Evolutionary conservation across 208 protist genomes (phyloP).

Genomic region (Trypanosoma cruzi): DNA sequence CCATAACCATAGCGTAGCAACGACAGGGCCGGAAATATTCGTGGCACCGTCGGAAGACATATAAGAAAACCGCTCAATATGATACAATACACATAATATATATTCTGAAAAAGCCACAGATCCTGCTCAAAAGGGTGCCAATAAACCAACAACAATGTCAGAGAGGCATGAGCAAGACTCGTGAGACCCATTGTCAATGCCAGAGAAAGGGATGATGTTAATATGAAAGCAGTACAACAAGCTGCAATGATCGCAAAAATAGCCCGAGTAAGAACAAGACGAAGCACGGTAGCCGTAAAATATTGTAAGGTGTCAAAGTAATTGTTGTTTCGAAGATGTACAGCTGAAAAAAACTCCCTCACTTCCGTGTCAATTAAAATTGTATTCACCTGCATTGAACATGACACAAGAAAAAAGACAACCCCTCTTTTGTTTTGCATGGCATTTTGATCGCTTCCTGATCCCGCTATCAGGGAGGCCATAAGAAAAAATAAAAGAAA

Average conservation of each 20-base stretch:
- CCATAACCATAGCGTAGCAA: slow-evolving; percentile 52
- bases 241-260: slow-evolving; percentile 28
- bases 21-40: slow-evolving; percentile 37
- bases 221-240: slow-evolving; percentile 35
- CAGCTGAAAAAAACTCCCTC: slow-evolving; percentile 37
- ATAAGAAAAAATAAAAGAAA: slow-evolving; percentile 42
- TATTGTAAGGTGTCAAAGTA: slow-evolving; percentile 45
- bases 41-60: slow-evolving; percentile 36
- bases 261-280: slow-evolving; percentile 37
- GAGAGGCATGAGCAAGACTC: slow-evolving; percentile 41
- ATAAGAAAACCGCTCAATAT: slow-evolving; percentile 53
- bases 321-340: slow-evolving; percentile 36
- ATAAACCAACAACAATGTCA: slow-evolving; percentile 40
- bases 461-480: slow-evolving; percentile 23
- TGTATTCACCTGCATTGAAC: slow-evolving; percentile 45
- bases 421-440: slow-evolving; percentile 59
- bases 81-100: slow-evolving; percentile 56
- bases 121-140: slow-evolving; percentile 32
- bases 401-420: slow-evolving; percentile 60
- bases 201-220: slow-evolving; percentile 21
- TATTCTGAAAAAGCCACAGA: slow-evolving; percentile 30
- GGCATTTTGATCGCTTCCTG: slow-evolving; percentile 21
- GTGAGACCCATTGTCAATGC: slow-evolving; percentile 39
- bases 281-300: slow-evolving; percentile 41
- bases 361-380: slow-evolving; percentile 52